phyloP scores from a whole-genome alignment of 345 rosid species.

The Noccaea bulbosa region DNA sequence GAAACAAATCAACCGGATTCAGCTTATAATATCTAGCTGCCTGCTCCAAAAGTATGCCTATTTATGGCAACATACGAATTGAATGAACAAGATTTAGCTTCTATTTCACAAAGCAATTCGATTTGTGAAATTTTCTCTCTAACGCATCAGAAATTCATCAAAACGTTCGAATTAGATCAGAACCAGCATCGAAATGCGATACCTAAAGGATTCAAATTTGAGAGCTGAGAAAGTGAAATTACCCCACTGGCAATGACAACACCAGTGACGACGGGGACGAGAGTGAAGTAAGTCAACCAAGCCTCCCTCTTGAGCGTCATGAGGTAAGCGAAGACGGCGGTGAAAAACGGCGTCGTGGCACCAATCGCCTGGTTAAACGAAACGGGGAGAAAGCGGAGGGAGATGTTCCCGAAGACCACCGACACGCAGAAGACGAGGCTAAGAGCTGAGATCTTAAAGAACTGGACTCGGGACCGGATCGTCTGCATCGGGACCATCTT shows the following conservation, averaged over 20 bases:
- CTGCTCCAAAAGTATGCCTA: conserved; percentile 3
- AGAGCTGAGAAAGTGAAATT: conserved; percentile 16
- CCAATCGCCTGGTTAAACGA: conserved; percentile 95
- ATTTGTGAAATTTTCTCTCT: not conserved
- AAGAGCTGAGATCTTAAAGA: conserved; percentile 86
- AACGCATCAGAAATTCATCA: conserved; percentile 1
- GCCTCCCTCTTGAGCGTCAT: conserved; percentile 90
- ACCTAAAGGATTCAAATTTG: not conserved
- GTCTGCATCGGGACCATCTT: conserved; percentile 99
- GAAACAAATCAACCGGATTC: conserved; percentile 16
- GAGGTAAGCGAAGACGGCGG: conserved; percentile 92
- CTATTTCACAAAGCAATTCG: not conserved
- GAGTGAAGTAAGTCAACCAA: conserved; percentile 91
- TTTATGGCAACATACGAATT: not conserved
- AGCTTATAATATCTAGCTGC: not conserved
- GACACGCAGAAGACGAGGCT: conserved; percentile 94
- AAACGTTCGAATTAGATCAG: not conserved
- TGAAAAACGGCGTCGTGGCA: conserved; percentile 98
- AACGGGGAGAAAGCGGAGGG: conserved; percentile 83
- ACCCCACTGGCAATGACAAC: conserved; percentile 99
- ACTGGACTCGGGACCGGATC: conserved; percentile 83
- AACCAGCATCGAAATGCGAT: not conserved
- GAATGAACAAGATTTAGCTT: conserved; percentile 9
- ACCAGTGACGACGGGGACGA: conserved; percentile 92
- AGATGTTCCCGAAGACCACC: conserved; percentile 90